Conservation (phyloP, 139 green algal species). For the Micractinium conductrix region DNA sequence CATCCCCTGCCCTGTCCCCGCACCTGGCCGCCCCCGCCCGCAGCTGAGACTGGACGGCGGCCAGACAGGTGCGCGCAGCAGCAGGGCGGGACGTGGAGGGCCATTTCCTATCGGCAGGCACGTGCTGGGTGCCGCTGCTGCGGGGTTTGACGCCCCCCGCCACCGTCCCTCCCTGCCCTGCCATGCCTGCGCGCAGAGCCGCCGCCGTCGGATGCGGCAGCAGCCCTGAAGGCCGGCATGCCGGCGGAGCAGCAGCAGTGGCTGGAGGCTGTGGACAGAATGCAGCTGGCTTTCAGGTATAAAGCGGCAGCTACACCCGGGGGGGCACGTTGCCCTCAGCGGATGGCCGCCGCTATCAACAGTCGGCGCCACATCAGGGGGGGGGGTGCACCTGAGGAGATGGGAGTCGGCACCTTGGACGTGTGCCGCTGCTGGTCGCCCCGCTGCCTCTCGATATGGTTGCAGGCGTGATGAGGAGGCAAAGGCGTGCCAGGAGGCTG, state of each 20-base stretch:
- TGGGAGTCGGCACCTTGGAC: not conserved
- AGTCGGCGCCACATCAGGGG: not conserved
- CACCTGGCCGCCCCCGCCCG: no score
- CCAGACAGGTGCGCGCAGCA: not conserved
- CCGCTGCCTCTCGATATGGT: not conserved
- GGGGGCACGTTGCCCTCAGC: not conserved
- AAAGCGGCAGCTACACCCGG: not conserved
- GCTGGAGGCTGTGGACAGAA: constrained; percentile 6
- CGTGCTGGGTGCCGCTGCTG: not conserved
- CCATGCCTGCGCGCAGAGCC: not conserved
- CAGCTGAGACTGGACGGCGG: constrained; percentile 20
- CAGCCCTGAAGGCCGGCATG: not conserved
- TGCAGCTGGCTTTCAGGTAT: constrained; percentile 14
- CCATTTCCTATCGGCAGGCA: not conserved
- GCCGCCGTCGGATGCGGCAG: not conserved
- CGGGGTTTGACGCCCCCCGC: not conserved
- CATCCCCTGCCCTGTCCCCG: no score
- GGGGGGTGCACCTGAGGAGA: no score
- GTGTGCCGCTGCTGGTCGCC: not conserved
- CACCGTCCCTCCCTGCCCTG: not conserved
- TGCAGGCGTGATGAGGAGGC: not conserved
- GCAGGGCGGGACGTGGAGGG: no score
- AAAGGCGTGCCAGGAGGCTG: not conserved
- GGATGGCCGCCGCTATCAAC: not conserved
- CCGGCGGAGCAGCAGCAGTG: constrained; percentile 12